Percentiles rank a stretch among this genome's conserved stretches.
Evolutionary conservation across 2,329 filamentous ascomycete species (phyloP).

Genomic region (Herpotrichia juniperi): DNA sequence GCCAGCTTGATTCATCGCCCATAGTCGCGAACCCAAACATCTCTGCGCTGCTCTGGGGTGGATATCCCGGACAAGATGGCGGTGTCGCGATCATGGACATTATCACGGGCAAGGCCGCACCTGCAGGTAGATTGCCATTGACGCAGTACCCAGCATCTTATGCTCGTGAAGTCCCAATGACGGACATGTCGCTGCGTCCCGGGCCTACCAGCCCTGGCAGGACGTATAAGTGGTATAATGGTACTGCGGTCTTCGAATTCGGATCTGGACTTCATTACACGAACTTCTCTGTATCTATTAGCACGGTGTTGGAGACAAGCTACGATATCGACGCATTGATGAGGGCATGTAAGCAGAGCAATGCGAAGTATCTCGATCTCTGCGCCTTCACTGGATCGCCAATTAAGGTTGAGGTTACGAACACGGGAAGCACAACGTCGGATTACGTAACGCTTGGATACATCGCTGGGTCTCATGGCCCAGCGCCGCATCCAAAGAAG

Average conservation of each 20-base stretch:
- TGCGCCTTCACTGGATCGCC: constrained; percentile 51
- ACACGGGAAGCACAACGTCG: constrained; percentile 54
- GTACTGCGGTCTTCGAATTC: constrained; percentile 58
- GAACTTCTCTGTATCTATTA: constrained; percentile 50
- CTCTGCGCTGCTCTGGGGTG: constrained; percentile 61
- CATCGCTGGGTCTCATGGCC: constrained; percentile 55
- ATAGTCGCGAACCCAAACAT: constrained; percentile 57
- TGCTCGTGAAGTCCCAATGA: constrained; percentile 57
- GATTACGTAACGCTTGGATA: constrained; percentile 63
- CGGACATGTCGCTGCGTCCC: constrained; percentile 62
- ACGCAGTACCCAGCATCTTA: constrained; percentile 64
- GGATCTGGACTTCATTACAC: constrained; percentile 66
- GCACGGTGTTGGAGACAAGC: constrained; percentile 3
- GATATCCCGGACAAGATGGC: constrained; percentile 66
- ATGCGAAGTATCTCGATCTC: constrained; percentile 48
- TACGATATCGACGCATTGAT: constrained; percentile 47
- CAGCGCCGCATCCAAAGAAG: constrained; percentile 59
- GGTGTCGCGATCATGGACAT: constrained; percentile 62
- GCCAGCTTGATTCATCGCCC: constrained; percentile 59
- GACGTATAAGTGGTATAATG: constrained; percentile 65
- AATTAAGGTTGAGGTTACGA: constrained; percentile 51
- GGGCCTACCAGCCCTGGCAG: constrained; percentile 54
- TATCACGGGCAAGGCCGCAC: constrained; percentile 56
- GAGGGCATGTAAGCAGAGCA: constrained; percentile 37
- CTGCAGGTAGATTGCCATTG: constrained; percentile 61